Conservation (phyloP, 495 filamentous ascomycete genomes). For the Trichoderma parareesei region DNA sequence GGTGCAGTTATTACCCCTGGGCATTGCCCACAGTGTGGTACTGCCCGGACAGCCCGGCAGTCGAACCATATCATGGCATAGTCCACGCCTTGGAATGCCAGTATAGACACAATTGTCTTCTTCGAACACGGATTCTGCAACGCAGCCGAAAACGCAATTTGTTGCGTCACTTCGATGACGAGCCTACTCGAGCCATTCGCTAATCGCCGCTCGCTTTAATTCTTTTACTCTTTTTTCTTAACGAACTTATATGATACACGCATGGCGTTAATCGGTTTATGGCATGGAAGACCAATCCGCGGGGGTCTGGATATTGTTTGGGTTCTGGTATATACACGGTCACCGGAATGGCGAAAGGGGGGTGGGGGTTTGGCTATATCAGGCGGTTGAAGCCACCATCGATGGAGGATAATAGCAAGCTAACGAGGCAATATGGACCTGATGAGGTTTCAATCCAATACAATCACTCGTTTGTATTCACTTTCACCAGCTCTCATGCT, state of each 20-base stretch:
- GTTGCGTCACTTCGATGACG: not conserved
- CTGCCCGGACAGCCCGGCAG: no score
- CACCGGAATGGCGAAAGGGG: not conserved
- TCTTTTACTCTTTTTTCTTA: not conserved
- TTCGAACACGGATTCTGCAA: not conserved
- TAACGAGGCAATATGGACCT: not conserved
- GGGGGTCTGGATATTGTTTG: not conserved
- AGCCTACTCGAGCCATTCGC: not conserved
- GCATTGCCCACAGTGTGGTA: no score
- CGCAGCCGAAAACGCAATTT: not conserved
- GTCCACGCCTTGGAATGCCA: not conserved
- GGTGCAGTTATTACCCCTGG: no score
- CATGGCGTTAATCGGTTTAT: not conserved
- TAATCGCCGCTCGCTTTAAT: not conserved
- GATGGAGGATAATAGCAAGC: not conserved
- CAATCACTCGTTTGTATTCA: not conserved
- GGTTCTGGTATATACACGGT: not conserved
- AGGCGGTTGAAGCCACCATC: not conserved
- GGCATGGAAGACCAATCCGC: not conserved
- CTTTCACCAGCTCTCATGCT: not conserved
- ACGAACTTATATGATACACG: constrained; percentile 4
- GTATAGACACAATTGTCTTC: not conserved
- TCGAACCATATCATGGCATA: not conserved
- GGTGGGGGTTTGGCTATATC: not conserved
- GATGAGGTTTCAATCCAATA: not conserved